Base-by-base conservation (phyloP, 768 basidiomycete genomes). In the Tubosaeta brunneosetosa region DNA sequence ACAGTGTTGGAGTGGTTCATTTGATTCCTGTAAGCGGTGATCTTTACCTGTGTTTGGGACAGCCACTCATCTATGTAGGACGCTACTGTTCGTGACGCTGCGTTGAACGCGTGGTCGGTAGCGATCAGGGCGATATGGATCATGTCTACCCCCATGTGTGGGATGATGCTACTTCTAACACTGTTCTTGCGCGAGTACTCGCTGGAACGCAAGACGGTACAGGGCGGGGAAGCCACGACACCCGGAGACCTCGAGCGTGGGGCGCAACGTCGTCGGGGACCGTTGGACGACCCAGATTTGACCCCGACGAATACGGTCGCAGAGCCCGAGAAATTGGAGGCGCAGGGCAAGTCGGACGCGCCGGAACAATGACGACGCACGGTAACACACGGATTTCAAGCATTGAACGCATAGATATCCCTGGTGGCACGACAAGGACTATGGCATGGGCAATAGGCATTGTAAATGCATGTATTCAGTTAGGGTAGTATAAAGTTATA, bases 91-190 rank as follows among this genome's bases (percentile, higher is more conserved):
- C 82, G 82, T 12, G 59, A 72, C 33, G 72, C 74, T 36, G 69
- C 88, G 8, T 75, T 84, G 29, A 73, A 85, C 49, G 85, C 84
- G 0, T 88, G 82, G 67, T 77, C 86, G n/a, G 69, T 75, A 31
- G 80, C 85, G 2, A 82, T 89, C 38, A 74, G 75, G 59, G 71
- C 59, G 44, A 84, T 89, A 41, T 89, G 87, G 86, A 56, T 83
- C 38, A 79, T 84, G 22, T 75, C 75, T 65, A 80, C 82, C 8
- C 84, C 86, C 0, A 66, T 88, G 26, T 25, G 77, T 13, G 83
- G 80, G 12, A 71, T 73, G 38, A 73, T 77, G 26, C 75, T 86
- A 58, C 56, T 86, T 19, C 55, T 77, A 53, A 62, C 78, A 13
- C 61, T 88, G 25, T 77, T 85, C 59, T 44, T 89, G 22, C 75